These are phyloP conservation scores for Novymonas esmeraldas DNA, from an alignment of 208 protist species.

Conservation along the genomic window DNA sequence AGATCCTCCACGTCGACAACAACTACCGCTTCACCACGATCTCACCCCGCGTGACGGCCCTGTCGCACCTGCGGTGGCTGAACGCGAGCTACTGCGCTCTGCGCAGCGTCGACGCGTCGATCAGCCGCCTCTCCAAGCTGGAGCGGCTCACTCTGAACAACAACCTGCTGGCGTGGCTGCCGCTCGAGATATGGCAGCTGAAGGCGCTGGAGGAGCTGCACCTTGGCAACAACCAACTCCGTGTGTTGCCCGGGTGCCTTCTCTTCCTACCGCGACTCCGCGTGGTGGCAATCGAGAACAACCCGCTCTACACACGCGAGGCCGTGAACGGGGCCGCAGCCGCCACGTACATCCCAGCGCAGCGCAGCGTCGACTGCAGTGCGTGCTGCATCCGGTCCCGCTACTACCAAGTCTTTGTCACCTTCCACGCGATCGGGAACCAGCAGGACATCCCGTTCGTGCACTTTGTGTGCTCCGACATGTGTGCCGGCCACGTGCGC, in stretches of 20 bases:
- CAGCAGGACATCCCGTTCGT: conserved; percentile 61
- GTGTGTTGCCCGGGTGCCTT: conserved; percentile 69
- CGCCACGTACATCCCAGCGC: conserved; percentile 47
- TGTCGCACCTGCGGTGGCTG: conserved; percentile 62
- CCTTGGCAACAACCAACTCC: conserved; percentile 79
- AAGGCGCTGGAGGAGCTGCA: conserved; percentile 71
- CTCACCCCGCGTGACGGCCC: conserved; percentile 57
- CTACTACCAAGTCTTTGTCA: conserved; percentile 57
- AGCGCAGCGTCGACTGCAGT: conserved; percentile 69
- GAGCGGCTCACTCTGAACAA: conserved; percentile 71
- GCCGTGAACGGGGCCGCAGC: conserved; percentile 53
- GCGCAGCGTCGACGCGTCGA: conserved; percentile 37
- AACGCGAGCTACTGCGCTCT: conserved; percentile 75
- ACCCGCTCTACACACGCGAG: conserved; percentile 48
- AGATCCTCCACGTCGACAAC: conserved; percentile 83
- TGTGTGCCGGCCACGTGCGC: conserved; percentile 55
- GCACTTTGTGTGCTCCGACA: conserved; percentile 68
- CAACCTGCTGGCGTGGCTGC: conserved; percentile 59
- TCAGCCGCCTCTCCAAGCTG: conserved; percentile 63
- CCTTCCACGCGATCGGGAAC: conserved; percentile 57
- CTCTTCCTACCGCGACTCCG: conserved; percentile 73
- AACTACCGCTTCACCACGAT: conserved; percentile 69
- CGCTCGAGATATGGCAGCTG: conserved; percentile 72
- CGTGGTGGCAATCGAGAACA: conserved; percentile 73
- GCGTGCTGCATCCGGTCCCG: conserved; percentile 69